Base-by-base conservation (phyloP, 164 flowering plant genomes). In the Paratinospora sagittata region DNA sequence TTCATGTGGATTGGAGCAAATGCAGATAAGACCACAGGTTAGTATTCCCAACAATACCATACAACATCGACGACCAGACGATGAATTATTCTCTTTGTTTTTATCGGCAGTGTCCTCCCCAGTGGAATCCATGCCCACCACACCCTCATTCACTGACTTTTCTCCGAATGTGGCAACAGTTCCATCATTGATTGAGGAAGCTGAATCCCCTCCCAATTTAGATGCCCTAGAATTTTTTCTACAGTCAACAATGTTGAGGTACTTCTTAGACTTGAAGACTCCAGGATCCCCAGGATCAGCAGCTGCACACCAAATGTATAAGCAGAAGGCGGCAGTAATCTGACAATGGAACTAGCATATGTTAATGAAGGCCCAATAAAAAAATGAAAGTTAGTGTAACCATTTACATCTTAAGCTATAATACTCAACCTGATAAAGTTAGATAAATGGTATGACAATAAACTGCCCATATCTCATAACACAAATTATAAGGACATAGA, bases 301-400 rank as follows among this genome's bases (percentile, higher is more conserved):
- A 58, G 93, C 95, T 11, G 93, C 93, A 73, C 93, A 91, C 97
- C 96, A 90, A 34, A 91, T 85, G 77, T 93, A 93, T 52, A 93
- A 84, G 65, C 88, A 75, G 62, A 92, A 86, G 73, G 81, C 89
- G 45, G 87, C 82, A 26, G 82, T 65, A 77, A 93, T 86, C 98
- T 95, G 90, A 69, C 63, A 82, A 76, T 60, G 72, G 68, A 70
- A 73, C 19, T 55, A 45, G 49, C 33, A 64, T 41, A 60, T 43
- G 70, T 60, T 57, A 60, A 52, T 47, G 7, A 19, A 49, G 21
- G 16, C 27, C 19, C n/a, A 57, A 30, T n/a, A 45, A 36, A 26
- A 30, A 21, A 8, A 6, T 4, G 27, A 37, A 61, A n/a, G n/a
- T n/a, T n/a, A n/a, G 19, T n/a, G n/a, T 3, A 36, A 27, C 21